phyloP scores from a whole-genome alignment of 2,329 filamentous ascomycete species.

The Sporothrix variecibatus region DNA sequence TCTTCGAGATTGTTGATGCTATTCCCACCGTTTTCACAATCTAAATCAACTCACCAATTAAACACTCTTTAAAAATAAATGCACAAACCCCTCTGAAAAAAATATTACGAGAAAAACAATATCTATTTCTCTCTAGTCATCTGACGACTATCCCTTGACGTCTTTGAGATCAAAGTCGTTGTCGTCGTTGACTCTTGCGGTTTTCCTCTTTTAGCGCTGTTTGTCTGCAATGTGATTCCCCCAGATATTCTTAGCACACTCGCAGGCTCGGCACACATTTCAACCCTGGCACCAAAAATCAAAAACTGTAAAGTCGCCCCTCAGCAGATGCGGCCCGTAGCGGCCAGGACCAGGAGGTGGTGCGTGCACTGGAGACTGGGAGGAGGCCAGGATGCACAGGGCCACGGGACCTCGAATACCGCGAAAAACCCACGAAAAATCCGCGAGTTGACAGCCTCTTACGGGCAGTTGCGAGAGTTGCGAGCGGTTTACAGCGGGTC shows the following conservation, averaged over 20 bases:
- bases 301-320: not conserved
- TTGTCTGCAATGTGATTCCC: not conserved
- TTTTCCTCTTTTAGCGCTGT: not conserved
- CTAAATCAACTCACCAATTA: not conserved
- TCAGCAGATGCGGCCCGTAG: not conserved
- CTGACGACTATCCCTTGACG: not conserved
- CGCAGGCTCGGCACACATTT: no score
- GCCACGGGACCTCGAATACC: not conserved
- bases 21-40: no score
- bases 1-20: not conserved
- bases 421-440: no score
- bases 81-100: not conserved
- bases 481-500: not conserved
- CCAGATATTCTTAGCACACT: not conserved
- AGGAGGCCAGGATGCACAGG: not conserved
- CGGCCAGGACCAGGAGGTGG: not conserved
- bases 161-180: not conserved
- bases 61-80: not conserved
- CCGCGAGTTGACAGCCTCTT: no score
- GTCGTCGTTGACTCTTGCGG: not conserved
- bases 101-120: not conserved
- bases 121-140: not conserved
- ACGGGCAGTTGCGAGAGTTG: no score
- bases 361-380: not conserved
- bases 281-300: not conserved